These are phyloP conservation scores for Plasmodium sp. DNA, from an alignment of 169 alveolate genomes.

Conservation along the genomic window DNA sequence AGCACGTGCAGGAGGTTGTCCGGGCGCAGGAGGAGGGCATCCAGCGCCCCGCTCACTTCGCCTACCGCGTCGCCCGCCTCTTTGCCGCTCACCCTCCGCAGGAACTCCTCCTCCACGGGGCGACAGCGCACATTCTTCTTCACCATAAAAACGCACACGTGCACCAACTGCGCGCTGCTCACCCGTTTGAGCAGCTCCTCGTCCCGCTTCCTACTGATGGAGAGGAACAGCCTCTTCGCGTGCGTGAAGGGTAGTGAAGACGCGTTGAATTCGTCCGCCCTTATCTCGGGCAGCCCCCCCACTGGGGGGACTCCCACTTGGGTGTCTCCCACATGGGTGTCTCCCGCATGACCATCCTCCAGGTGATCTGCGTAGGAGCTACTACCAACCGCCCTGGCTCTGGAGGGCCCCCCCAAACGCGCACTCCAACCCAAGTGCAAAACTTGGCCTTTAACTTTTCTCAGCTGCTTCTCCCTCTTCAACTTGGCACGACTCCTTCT, in stretches of 20 bases:
- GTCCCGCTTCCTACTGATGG: neutral
- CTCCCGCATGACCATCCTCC: neutral
- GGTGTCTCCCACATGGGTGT: no score
- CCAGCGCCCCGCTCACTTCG: neutral
- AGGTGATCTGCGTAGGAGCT: neutral
- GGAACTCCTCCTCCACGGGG: slow-evolving; percentile 25
- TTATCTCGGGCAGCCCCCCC: neutral
- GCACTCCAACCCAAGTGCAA: slow-evolving; percentile 6
- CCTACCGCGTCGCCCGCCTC: neutral
- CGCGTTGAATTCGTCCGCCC: neutral
- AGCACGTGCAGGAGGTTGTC: slow-evolving; percentile 1
- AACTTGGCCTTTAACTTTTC: slow-evolving; percentile 6
- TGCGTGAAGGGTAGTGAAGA: slow-evolving; percentile 4
- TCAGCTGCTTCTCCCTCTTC: slow-evolving; percentile 22
- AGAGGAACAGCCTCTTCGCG: slow-evolving; percentile 7
- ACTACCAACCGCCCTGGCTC: neutral
- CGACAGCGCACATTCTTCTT: slow-evolving; percentile 22
- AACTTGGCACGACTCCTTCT: slow-evolving; percentile 60
- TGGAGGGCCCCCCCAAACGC: neutral
- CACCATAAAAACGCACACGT: slow-evolving; percentile 26
- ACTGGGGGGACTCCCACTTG: neutral
- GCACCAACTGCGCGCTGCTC: slow-evolving; percentile 12
- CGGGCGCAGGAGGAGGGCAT: neutral
- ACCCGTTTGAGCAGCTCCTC: neutral
- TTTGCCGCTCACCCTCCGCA: neutral